phyloP scores from a whole-genome alignment of 2,329 filamentous ascomycete species.

The Epichloe uncinata region DNA sequence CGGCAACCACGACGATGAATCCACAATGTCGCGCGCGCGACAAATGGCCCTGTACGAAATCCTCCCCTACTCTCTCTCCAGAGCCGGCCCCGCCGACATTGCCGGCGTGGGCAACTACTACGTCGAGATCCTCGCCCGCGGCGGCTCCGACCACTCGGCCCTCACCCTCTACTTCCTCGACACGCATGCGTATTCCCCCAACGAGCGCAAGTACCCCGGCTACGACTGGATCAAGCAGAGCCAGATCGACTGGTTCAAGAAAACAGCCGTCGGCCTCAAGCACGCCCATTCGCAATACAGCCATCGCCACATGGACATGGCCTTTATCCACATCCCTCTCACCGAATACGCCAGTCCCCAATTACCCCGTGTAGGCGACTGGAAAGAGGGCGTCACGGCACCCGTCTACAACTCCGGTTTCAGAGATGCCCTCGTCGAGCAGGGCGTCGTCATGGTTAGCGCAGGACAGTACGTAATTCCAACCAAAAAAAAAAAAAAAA shows the following conservation, averaged over 20 bases:
- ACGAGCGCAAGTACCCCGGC: conserved; percentile 76
- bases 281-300: conserved; percentile 72
- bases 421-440: conserved; percentile 72
- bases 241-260: conserved; percentile 90
- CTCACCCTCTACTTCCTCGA: conserved; percentile 92
- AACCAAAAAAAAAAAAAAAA: no score
- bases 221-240: conserved; percentile 96
- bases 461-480: conserved; percentile 66
- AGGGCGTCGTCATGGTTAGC: conserved; percentile 75
- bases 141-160: conserved; percentile 71
- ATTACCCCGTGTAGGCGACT: conserved; percentile 51
- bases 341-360: conserved; percentile 65
- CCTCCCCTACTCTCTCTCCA: conserved; percentile 80
- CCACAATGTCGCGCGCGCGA: conserved; percentile 57
- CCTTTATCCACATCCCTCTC: conserved; percentile 93
- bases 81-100: conserved; percentile 66
- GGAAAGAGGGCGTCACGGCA: conserved; percentile 74
- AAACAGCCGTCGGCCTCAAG: conserved; percentile 60
- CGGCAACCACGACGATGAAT: conserved; percentile 95
- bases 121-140: conserved; percentile 74
- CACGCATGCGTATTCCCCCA: conserved; percentile 86
- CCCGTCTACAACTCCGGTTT: conserved; percentile 88
- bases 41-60: conserved; percentile 81
- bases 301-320: conserved; percentile 86
- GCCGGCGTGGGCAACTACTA: conserved; percentile 93